These are phyloP conservation scores for Aspergillus carlsbadensis DNA, from an alignment of 495 filamentous ascomycete genomes.

Conservation along the genomic window DNA sequence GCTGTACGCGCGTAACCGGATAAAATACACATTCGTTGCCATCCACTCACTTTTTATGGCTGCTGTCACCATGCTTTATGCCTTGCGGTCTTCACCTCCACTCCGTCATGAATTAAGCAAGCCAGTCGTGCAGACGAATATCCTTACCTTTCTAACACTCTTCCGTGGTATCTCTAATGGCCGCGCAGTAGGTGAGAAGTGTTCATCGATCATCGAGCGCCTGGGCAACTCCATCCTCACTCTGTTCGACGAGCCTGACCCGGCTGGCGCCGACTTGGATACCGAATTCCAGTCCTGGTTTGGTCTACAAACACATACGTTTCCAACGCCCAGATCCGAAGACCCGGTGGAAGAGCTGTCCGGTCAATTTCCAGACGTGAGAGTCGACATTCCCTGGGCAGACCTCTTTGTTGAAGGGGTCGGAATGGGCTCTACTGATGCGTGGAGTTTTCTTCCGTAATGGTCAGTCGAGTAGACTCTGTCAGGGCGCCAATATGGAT, in stretches of 20 bases:
- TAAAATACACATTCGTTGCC: slow-evolving; percentile 15
- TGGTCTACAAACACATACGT: neutral
- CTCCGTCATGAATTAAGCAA: slow-evolving; percentile 11
- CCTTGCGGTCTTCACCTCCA: slow-evolving; percentile 8
- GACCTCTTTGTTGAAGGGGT: neutral
- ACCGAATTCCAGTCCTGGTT: neutral
- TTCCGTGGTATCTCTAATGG: slow-evolving; percentile 14
- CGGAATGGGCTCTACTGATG: too few relatives aligned
- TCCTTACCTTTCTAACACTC: slow-evolving; percentile 12
- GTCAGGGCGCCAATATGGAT: too few relatives aligned
- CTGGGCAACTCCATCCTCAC: slow-evolving; percentile 9
- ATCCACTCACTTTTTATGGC: slow-evolving; percentile 15
- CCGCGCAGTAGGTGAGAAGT: slow-evolving; percentile 11
- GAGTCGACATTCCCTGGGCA: neutral
- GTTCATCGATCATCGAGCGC: slow-evolving; percentile 7
- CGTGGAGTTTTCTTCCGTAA: too few relatives aligned
- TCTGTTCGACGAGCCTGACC: too few relatives aligned
- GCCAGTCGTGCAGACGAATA: slow-evolving; percentile 12
- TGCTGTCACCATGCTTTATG: slow-evolving; percentile 13
- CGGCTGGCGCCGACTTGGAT: neutral
- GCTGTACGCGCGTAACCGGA: slow-evolving; percentile 11
- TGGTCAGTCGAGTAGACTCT: too few relatives aligned
- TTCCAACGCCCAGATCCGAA: neutral
- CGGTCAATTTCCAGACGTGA: neutral
- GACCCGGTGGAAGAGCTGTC: neutral